phyloP scores from a whole-genome alignment of 306 rosid genomes.

The Trifolium subterraneum region DNA sequence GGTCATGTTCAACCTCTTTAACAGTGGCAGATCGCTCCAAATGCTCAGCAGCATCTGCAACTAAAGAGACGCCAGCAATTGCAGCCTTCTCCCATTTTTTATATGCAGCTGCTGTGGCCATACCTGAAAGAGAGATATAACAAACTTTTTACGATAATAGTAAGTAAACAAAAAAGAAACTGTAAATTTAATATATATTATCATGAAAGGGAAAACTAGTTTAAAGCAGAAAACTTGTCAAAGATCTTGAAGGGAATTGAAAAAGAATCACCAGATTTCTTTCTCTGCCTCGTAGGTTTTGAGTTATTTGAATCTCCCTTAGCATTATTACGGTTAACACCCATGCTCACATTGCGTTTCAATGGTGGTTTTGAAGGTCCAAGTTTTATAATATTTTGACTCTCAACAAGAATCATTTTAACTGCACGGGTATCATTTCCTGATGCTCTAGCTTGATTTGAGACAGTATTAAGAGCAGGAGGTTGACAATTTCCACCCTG shows the following conservation, averaged over 20 bases:
- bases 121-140: conserved; percentile 49
- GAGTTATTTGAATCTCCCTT: conserved; percentile 75
- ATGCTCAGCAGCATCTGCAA: conserved; percentile 99
- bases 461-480: conserved; percentile 48
- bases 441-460: conserved; percentile 70
- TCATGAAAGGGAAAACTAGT: conserved; percentile 24
- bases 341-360: conserved; percentile 72
- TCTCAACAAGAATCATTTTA: conserved; percentile 82
- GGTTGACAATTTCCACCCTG: conserved; percentile 72
- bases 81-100: conserved; percentile 99
- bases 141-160: conserved; percentile 10
- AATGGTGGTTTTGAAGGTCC: conserved; percentile 78
- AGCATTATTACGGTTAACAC: conserved; percentile 69
- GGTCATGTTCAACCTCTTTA: conserved; percentile 65
- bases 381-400: conserved; percentile 85
- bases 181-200: conserved; percentile 10
- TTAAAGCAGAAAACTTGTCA: conserved; percentile 24
- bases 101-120: conserved; percentile 75
- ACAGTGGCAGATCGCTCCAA: conserved; percentile 76
- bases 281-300: conserved; percentile 84
- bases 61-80: conserved; percentile 97
- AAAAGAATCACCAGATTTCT: conserved; percentile 76
- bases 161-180: neutral
- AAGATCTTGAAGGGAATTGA: conserved; percentile 27
- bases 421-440: conserved; percentile 74